phyloP scores from a whole-genome alignment of 352 stramenopile species.

The Phytopythium montanum region DNA sequence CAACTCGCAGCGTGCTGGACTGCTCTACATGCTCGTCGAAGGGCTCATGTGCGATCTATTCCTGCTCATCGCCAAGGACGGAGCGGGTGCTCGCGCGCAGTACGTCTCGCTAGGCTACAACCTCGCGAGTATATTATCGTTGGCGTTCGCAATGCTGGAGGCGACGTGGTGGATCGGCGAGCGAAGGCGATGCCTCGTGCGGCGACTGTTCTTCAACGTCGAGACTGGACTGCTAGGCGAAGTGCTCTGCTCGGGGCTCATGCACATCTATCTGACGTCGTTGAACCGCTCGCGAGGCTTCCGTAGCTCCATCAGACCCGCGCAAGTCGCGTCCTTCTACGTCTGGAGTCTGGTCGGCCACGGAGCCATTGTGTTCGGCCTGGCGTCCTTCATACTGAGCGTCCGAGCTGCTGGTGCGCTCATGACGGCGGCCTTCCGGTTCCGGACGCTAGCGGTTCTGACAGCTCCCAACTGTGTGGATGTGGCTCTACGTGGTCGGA shows the following conservation, averaged over 20 bases:
- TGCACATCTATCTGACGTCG: conserved; percentile 25
- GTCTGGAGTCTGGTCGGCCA: conserved; percentile 29
- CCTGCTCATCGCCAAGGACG: conserved; percentile 27
- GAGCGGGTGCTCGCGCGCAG: conserved; percentile 17
- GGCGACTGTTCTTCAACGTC: conserved; percentile 28
- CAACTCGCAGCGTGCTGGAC: conserved; percentile 20
- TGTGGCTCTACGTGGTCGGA: conserved; percentile 6
- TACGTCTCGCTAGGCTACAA: conserved; percentile 39
- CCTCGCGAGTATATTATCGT: conserved; percentile 25
- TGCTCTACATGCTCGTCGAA: conserved; percentile 30
- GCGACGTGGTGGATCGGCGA: conserved; percentile 20
- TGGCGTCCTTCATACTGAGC: conserved; percentile 12
- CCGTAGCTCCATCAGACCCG: conserved; percentile 5
- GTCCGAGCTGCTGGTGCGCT: conserved; percentile 13
- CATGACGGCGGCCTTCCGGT: conserved; percentile 6
- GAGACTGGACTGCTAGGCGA: conserved; percentile 30
- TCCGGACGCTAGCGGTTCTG: conserved; percentile 9
- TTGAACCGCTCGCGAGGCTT: conserved; percentile 18
- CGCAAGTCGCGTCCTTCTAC: conserved; percentile 17
- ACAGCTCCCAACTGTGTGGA: conserved; percentile 15
- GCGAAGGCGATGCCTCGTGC: conserved; percentile 13
- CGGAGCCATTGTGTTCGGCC: conserved; percentile 18
- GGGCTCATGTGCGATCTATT: conserved; percentile 31
- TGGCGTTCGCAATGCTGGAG: conserved; percentile 34
- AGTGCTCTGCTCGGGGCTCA: conserved; percentile 16